Percentiles rank a stretch among this genome's conserved stretches.
Conservation (phyloP, 2,329 filamentous ascomycete genomes). For the Mycocentrospora acerina region DNA sequence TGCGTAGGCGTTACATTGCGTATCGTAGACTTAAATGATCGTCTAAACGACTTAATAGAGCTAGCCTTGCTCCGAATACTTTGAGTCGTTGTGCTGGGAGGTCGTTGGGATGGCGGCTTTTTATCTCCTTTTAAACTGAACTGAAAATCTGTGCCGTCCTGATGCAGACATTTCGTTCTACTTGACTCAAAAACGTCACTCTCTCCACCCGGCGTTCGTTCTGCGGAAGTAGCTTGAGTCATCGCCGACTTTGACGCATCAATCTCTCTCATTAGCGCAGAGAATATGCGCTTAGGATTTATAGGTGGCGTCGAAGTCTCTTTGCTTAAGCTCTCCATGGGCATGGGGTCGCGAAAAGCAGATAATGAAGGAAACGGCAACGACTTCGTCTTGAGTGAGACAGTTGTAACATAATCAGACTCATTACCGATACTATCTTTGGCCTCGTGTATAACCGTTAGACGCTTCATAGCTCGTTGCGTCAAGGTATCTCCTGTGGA, state of each 20-base stretch:
- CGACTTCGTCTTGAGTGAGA: constrained; percentile 17
- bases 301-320: constrained; percentile 23
- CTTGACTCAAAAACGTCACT: constrained; percentile 32
- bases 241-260: constrained; percentile 16
- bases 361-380: constrained; percentile 20
- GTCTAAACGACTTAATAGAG: constrained; percentile 30
- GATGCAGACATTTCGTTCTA: constrained; percentile 18
- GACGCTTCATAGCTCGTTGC: constrained; percentile 55
- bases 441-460: constrained; percentile 66
- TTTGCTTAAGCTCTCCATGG: constrained; percentile 29
- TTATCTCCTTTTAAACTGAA: constrained; percentile 15
- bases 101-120: constrained; percentile 9
- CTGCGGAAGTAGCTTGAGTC: neutral
- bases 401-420: constrained; percentile 12
- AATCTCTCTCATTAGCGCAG: constrained; percentile 40
- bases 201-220: constrained; percentile 18
- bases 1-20: constrained; percentile 39
- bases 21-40: constrained; percentile 39
- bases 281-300: constrained; percentile 40
- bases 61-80: constrained; percentile 25
- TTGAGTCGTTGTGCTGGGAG: constrained; percentile 10
- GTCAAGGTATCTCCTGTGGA: constrained; percentile 58
- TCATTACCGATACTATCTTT: constrained; percentile 39
- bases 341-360: constrained; percentile 36
- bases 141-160: constrained; percentile 7